Base-by-base conservation (phyloP, 2,329 filamentous ascomycete species). In the Ascochyta fabae region DNA sequence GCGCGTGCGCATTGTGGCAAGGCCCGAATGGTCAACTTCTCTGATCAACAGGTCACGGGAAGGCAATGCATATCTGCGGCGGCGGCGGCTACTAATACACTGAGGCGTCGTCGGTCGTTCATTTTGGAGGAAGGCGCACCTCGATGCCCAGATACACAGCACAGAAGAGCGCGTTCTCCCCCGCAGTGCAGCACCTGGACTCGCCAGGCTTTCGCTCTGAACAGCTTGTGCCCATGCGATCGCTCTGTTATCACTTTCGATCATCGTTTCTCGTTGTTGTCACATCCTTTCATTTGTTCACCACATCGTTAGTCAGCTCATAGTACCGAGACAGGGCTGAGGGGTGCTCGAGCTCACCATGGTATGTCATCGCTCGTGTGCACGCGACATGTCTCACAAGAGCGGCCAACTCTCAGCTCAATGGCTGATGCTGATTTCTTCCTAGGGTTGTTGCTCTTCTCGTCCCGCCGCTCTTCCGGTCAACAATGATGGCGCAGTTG, bases 361-460 rank as follows among this genome's bases (percentile, higher is more conserved):
- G 55, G 55, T 58, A 47, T 38, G 55, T 53, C 24, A 33, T 29
- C 40, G 38, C 16, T 16, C 12, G 13, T 12, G 45, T 22, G 47
- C 56, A 59, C 40, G 47, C 49, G 43, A 52, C 38, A 44, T 41
- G 40, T 53, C 48, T 40, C 19, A 26, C 26, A 5, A 29, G 6
- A 24, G 3, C 12, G 22, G 10, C 16, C 13, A 10, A 6, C 12
- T 4, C 35, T 33, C 16, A 38, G 29, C 24, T 16, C 26, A n/a
- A 33, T 31, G 26, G 35, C 42, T 58, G 34, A 53, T 23, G 35
- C 46, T 58, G 34, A 58, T 23, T 8, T 26, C 12, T 9, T 22
- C 12, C 6, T 7, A 65, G 62, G 62, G 62, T 24, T 65, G 62
- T 47, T 63, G 60, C 42, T 23, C 35, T 41, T 65, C 62, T 15